Conservation (phyloP, 805 yeast genomes). For the Kregervanrija delftensis region DNA sequence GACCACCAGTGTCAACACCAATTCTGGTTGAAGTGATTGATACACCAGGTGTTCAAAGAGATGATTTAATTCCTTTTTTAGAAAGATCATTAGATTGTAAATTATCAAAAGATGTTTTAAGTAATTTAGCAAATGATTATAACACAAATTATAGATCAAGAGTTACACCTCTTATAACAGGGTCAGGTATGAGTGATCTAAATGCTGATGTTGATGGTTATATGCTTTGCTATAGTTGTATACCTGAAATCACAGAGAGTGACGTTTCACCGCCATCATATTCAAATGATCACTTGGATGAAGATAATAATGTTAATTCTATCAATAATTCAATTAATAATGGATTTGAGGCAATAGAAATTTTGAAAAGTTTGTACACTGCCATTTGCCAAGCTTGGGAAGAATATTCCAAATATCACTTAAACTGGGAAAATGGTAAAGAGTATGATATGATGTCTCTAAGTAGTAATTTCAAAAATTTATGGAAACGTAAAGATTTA, state of each 20-base stretch:
- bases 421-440: slow-evolving; percentile 53
- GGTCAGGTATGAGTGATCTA: slow-evolving; percentile 72
- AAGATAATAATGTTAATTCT: background rate
- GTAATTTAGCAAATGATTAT: slow-evolving; percentile 34
- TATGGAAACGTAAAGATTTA: slow-evolving; percentile 40
- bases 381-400: slow-evolving; percentile 70
- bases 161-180: slow-evolving; percentile 63
- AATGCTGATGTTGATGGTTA: slow-evolving; percentile 76
- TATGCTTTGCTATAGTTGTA: slow-evolving; percentile 59
- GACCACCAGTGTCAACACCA: slow-evolving; percentile 50
- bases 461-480: slow-evolving; percentile 46
- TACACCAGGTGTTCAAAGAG: slow-evolving; percentile 64
- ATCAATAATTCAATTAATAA: background rate
- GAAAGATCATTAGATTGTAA: slow-evolving; percentile 64
- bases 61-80: slow-evolving; percentile 65
- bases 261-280: slow-evolving; percentile 12
- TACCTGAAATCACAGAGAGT: slow-evolving; percentile 44
- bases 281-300: background rate
- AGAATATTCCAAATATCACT: slow-evolving; percentile 50
- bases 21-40: slow-evolving; percentile 64
- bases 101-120: slow-evolving; percentile 50
- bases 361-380: slow-evolving; percentile 41
- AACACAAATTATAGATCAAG: slow-evolving; percentile 19
- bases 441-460: slow-evolving; percentile 64
- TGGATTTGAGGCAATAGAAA: slow-evolving; percentile 22